A percentile compares a stretch with the other conserved stretches of the same genome.
phyloP scores from a whole-genome alignment of 202 grass and related monocot species.

The Panicum virgatum region DNA sequence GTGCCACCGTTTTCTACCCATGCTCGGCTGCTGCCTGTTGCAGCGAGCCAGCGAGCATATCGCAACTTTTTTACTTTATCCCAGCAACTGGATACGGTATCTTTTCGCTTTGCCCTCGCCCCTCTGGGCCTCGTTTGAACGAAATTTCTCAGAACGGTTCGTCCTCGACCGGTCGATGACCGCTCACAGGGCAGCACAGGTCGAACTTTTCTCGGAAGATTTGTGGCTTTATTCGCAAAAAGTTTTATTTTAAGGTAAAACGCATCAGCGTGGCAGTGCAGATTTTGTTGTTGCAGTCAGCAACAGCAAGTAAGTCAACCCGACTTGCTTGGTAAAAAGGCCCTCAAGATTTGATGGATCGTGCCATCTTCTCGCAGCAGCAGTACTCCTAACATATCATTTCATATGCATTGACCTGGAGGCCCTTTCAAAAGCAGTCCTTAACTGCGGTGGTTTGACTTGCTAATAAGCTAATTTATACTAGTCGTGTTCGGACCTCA shows the following conservation, averaged over 20 bases:
- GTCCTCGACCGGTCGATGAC: background rate
- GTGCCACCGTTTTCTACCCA: background rate
- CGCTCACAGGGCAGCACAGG: background rate
- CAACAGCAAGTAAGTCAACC: too few species aligned
- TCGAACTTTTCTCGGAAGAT: background rate
- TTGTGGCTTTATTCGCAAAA: background rate
- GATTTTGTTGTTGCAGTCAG: too few species aligned
- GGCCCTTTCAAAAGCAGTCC: background rate
- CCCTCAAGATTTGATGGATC: slow-evolving; percentile 17
- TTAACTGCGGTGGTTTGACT: slow-evolving; percentile 23
- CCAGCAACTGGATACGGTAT: background rate
- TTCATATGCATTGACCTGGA: slow-evolving; percentile 16
- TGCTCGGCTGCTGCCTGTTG: slow-evolving; percentile 13
- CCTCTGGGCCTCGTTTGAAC: background rate
- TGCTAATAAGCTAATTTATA: background rate
- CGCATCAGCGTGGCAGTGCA: background rate
- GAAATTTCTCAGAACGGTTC: slow-evolving; percentile 6
- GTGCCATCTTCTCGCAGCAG: background rate
- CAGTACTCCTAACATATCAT: background rate
- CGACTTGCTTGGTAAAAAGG: slow-evolving; percentile 20
- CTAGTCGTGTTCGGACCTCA: slow-evolving; percentile 1
- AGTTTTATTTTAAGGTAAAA: background rate
- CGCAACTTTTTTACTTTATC: background rate
- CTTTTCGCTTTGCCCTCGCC: background rate
- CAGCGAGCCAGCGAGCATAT: background rate